Conservation (phyloP, 106 monocot genomes). For the Acorus calamus region DNA sequence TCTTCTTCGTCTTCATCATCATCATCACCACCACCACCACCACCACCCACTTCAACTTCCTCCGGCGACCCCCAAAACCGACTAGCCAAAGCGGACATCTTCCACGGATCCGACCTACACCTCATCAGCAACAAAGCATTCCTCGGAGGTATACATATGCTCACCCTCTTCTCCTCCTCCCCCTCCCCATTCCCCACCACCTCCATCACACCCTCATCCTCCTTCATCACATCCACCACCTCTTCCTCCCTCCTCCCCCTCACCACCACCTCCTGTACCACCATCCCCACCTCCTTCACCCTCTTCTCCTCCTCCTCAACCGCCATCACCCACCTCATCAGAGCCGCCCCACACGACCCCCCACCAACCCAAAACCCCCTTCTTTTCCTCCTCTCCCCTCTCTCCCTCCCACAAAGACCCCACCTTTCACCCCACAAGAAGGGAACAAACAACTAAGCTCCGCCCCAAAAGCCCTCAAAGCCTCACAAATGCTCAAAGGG, state of each 20-base stretch:
- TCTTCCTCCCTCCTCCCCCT: constrained; percentile 17
- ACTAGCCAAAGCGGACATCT: constrained; percentile 70
- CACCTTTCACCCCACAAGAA: constrained; percentile 26
- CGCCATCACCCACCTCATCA: too few species aligned
- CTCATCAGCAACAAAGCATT: constrained; percentile 93
- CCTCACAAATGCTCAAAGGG: constrained; percentile 41
- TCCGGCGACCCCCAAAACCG: constrained; percentile 73
- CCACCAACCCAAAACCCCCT: constrained; percentile 13
- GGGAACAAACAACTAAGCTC: constrained; percentile 56
- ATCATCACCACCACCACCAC: not conserved
- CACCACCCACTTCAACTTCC: constrained; percentile 8
- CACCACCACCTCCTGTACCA: not conserved
- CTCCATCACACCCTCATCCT: constrained; percentile 15
- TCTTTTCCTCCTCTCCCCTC: constrained; percentile 1
- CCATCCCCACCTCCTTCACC: not conserved
- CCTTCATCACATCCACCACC: not conserved
- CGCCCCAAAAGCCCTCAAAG: constrained; percentile 32
- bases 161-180: constrained; percentile 27
- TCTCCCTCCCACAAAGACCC: not conserved
- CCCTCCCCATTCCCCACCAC: constrained; percentile 19
- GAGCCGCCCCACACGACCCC: not conserved
- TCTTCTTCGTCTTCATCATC: constrained; percentile 4
- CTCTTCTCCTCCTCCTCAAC: too few species aligned
- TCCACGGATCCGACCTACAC: constrained; percentile 90
- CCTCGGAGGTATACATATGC: constrained; percentile 68